These are phyloP conservation scores for Phoma sp. DNA, from an alignment of 2,329 filamentous ascomycete genomes.

Conservation along the genomic window DNA sequence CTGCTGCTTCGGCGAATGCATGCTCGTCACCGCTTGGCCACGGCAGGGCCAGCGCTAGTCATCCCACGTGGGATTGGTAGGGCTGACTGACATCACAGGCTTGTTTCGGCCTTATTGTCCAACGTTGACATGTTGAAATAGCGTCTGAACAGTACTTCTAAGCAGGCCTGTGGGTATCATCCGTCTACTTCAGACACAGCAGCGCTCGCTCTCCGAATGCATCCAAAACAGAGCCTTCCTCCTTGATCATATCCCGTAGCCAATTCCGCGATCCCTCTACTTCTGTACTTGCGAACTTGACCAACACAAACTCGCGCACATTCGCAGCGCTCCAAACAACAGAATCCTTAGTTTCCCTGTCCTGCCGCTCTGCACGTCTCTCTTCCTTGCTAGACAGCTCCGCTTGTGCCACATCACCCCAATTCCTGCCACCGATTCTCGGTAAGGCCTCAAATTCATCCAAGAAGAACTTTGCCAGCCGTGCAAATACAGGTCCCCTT, in stretches of 20 bases:
- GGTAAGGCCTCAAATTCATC: conserved; percentile 79
- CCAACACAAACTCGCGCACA: conserved; percentile 74
- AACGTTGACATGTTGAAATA: too few relatives aligned
- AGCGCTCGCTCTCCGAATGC: conserved; percentile 83
- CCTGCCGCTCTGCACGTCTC: conserved; percentile 61
- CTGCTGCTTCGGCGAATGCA: conserved; percentile 11
- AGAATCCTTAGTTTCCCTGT: conserved; percentile 59
- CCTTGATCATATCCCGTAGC: conserved; percentile 76
- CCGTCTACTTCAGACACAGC: conserved; percentile 64
- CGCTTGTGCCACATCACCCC: conserved; percentile 58
- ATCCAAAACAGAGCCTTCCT: conserved; percentile 74
- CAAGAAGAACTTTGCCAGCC: conserved; percentile 76
- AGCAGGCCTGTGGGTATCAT: background rate
- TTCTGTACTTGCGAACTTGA: conserved; percentile 86
- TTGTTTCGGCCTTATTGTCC: background rate
- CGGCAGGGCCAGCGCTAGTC: background rate
- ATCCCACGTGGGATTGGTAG: conserved; percentile 12
- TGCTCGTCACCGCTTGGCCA: conserved; percentile 21
- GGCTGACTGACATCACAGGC: conserved; percentile 11
- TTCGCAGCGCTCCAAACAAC: conserved; percentile 50
- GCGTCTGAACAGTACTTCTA: too few relatives aligned
- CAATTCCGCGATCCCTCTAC: conserved; percentile 83
- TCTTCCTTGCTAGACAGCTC: conserved; percentile 53
- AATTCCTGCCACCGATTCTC: conserved; percentile 82
- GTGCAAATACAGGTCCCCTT: conserved; percentile 72